A percentile compares a stretch with the other conserved stretches of the same genome.
phyloP scores from a whole-genome alignment of 2,329 filamentous ascomycete genomes.

The Byssoonygena ceratinophila region DNA sequence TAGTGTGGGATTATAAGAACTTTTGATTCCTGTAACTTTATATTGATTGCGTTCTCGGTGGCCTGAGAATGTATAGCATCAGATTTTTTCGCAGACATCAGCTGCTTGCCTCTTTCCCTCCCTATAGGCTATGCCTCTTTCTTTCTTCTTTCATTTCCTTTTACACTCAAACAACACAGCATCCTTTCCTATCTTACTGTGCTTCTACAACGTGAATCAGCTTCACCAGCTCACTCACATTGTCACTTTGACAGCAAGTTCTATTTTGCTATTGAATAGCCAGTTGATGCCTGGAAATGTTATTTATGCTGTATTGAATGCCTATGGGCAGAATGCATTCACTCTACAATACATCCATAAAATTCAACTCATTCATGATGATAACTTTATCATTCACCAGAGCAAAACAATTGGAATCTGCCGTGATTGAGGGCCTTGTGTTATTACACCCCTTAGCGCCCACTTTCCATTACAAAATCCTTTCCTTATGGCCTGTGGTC shows the following conservation, averaged over 20 bases:
- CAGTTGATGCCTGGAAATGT: background rate
- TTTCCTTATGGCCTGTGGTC: background rate
- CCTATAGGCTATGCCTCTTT: background rate
- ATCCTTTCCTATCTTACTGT: no score
- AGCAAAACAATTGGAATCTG: background rate
- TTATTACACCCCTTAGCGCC: background rate
- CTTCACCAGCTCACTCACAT: background rate
- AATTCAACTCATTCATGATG: background rate
- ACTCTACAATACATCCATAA: background rate
- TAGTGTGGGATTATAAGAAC: no score
- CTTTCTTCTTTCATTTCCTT: background rate
- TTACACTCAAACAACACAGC: no score
- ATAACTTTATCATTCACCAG: background rate
- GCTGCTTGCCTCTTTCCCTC: background rate
- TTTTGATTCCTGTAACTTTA: no score
- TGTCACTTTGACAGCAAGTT: background rate
- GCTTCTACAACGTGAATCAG: background rate
- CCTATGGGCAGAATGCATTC: background rate
- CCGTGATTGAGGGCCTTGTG: background rate
- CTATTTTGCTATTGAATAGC: background rate
- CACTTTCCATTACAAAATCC: background rate
- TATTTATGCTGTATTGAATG: background rate
- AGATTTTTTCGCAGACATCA: no score
- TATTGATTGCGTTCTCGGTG: no score
- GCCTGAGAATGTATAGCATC: no score